These are phyloP conservation scores for Claviceps sp. DNA, from an alignment of 2,329 filamentous ascomycete genomes.

Conservation along the genomic window DNA sequence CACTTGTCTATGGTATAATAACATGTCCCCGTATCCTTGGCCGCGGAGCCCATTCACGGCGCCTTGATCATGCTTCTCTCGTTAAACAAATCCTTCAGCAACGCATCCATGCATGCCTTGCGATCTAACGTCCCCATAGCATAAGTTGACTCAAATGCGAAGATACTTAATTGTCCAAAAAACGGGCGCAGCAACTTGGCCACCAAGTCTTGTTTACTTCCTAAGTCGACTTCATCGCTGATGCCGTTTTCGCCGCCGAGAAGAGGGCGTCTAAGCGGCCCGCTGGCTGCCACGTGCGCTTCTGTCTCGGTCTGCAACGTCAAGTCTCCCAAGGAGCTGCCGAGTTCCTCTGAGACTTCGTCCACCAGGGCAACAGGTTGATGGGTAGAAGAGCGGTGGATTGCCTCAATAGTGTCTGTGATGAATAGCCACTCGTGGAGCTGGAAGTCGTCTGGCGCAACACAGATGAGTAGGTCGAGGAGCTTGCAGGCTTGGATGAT, in stretches of 20 bases:
- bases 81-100: slow-evolving; percentile 68
- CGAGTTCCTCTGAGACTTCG: slow-evolving; percentile 66
- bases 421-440: slow-evolving; percentile 97
- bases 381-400: slow-evolving; percentile 63
- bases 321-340: slow-evolving; percentile 24
- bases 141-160: slow-evolving; percentile 86
- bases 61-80: slow-evolving; percentile 55
- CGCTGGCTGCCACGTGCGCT: slow-evolving; percentile 21
- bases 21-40: background rate
- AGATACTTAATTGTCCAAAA: slow-evolving; percentile 83
- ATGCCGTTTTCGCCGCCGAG: slow-evolving; percentile 40
- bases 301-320: slow-evolving; percentile 22
- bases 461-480: slow-evolving; percentile 72
- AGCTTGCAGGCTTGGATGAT: slow-evolving; percentile 89
- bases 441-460: slow-evolving; percentile 91
- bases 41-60: slow-evolving; percentile 21
- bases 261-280: slow-evolving; percentile 31
- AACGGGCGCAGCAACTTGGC: slow-evolving; percentile 73
- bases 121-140: slow-evolving; percentile 60
- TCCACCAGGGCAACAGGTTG: slow-evolving; percentile 68
- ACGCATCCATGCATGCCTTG: slow-evolving; percentile 45
- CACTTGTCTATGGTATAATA: too few relatives aligned
- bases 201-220: slow-evolving; percentile 55
- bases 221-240: slow-evolving; percentile 40
- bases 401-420: slow-evolving; percentile 90